Evolutionary conservation across 768 basidiomycete species (phyloP), one percentile per base, ranked within the genome.

Genomic region (Pulveroboletus frians): DNA sequence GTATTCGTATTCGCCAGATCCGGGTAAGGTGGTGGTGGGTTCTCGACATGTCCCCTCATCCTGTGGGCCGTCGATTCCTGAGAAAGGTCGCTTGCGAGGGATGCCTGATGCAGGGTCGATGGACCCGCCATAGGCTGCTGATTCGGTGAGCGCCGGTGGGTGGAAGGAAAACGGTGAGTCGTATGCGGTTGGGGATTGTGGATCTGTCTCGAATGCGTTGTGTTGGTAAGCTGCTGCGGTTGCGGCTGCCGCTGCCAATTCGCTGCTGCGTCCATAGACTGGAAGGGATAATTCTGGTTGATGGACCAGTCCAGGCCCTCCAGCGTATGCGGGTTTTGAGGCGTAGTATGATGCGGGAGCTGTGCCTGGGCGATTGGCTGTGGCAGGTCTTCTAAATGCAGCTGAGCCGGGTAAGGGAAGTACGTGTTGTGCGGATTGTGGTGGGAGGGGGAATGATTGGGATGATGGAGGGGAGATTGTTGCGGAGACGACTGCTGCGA

Each of bases 101-200:
- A 74, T 76, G 55, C 54, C 39, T 64, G 74, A 43, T 62, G 69
- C 42, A 58, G 66, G 55, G 34, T 68, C 60, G 67, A 65, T 29
- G 61, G 62, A 23, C 67, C 67, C 64, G 59, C 46, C 43, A 60
- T 56, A 56, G 57, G 59, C 39, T 53, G 66, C 17, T 57, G 62
- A 52, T 52, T 71, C 70, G 71, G 72, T 53, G 71, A 74, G 68
- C 45, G 75, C 69, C 65, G 83, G 83, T 54, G 84, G 77, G 73
- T 83, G 78, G 81, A 85, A 88, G 73, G 76, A 86, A 79, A 88
- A 88, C 47, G 85, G 85, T 51, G 81, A 84, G 68, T 84, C 84
- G 68, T 75, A 65, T 65, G 61, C 20, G 51, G 62, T 47, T 46
- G 64, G 63, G 51, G 61, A 61, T 52, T 59, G 49, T 54, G 64